These are phyloP conservation scores for Somion occarium DNA, from an alignment of 1,284 basidiomycete genomes.

Conservation along the genomic window DNA sequence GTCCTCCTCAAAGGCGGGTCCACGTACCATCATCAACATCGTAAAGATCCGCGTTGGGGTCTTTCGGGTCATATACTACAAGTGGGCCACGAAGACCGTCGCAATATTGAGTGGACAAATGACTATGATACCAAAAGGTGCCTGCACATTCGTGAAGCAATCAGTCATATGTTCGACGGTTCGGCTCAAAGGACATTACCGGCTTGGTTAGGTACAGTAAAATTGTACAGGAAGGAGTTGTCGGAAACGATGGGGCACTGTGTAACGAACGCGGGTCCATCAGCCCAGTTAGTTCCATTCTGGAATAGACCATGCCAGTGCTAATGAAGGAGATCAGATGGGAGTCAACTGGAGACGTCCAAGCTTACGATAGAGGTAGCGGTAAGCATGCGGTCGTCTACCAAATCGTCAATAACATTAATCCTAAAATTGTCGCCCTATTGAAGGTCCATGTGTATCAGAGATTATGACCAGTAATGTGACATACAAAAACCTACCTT, in stretches of 20 bases:
- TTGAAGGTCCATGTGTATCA: not conserved
- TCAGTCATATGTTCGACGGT: not conserved
- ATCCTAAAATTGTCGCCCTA: slow-evolving; percentile 28
- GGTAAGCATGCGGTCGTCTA: slow-evolving; percentile 28
- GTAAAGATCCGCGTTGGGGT: slow-evolving; percentile 33
- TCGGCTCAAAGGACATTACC: slow-evolving; percentile 25
- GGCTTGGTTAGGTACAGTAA: slow-evolving; percentile 28
- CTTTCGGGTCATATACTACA: slow-evolving; percentile 37
- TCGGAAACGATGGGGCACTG: slow-evolving; percentile 49
- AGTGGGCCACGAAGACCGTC: slow-evolving; percentile 33
- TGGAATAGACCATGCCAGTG: slow-evolving; percentile 37
- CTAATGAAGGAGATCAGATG: slow-evolving; percentile 12
- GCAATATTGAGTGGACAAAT: slow-evolving; percentile 26
- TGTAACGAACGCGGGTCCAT: slow-evolving; percentile 34
- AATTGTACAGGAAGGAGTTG: slow-evolving; percentile 39
- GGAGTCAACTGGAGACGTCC: not conserved
- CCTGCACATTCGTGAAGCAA: slow-evolving; percentile 8
- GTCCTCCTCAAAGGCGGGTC: not conserved
- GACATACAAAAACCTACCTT: slow-evolving; percentile 16
- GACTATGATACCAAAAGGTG: slow-evolving; percentile 22
- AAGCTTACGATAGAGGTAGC: slow-evolving; percentile 31
- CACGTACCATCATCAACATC: slow-evolving; percentile 37
- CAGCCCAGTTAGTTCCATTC: slow-evolving; percentile 29
- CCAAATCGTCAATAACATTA: slow-evolving; percentile 32
- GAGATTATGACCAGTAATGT: not conserved